A percentile compares a stretch with the other conserved stretches of the same genome.
These are phyloP conservation scores for Helianthus tuberosus DNA, from an alignment of 129 eudicot genomes.

Conservation along the genomic window DNA sequence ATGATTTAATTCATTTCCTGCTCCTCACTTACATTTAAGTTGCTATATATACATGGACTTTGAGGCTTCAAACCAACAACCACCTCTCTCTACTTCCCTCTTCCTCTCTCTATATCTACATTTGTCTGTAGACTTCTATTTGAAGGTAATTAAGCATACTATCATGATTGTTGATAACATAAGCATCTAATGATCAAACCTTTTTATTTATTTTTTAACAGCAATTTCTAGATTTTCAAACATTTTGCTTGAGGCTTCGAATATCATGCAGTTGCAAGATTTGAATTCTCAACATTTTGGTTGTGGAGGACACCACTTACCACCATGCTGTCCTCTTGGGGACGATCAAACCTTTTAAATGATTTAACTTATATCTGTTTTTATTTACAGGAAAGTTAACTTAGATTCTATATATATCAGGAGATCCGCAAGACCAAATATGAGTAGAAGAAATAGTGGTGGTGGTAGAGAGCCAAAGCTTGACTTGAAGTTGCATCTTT, in stretches of 20 bases:
- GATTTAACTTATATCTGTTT: background rate
- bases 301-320: too few species aligned
- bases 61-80: slow-evolving; percentile 12
- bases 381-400: background rate
- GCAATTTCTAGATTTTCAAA: too few species aligned
- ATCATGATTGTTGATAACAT: background rate
- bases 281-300: too few species aligned
- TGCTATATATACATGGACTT: slow-evolving; percentile 10
- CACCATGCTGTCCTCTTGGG: too few species aligned
- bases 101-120: background rate
- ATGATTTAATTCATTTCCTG: slow-evolving; percentile 1
- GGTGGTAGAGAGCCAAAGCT: too few species aligned
- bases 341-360: background rate
- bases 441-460: slow-evolving; percentile 33
- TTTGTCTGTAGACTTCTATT: background rate
- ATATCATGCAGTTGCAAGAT: too few species aligned
- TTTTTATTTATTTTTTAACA: background rate
- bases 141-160: background rate
- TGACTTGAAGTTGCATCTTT: background rate
- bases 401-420: background rate
- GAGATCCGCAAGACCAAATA: slow-evolving; percentile 6
- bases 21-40: slow-evolving; percentile 1
- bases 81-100: background rate
- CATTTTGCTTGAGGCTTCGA: too few species aligned
- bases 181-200: background rate